Evolutionary conservation across 768 basidiomycete genomes (phyloP).

Genomic region (Boletellus ananas): DNA sequence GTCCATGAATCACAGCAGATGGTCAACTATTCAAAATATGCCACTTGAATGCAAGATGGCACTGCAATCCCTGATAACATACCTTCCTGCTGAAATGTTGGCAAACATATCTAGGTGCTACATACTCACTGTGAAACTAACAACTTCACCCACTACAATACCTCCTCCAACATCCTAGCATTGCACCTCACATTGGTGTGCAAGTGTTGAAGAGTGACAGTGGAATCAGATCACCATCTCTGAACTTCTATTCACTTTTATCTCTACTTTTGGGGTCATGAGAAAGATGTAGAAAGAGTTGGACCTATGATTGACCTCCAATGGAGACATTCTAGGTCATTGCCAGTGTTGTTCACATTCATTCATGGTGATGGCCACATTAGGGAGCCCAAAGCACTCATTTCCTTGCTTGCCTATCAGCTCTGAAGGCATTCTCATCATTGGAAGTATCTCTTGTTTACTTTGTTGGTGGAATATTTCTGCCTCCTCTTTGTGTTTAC

Average conservation of each 20-base stretch:
- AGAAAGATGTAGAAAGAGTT: neutral
- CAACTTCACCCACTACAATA: no score
- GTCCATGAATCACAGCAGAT: no score
- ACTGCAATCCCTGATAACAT: constrained; percentile 1
- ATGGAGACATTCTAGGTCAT: constrained; percentile 7
- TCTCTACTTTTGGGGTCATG: neutral
- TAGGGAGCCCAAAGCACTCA: neutral
- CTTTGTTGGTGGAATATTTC: constrained; percentile 6
- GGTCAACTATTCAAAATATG: no score
- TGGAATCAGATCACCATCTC: constrained; percentile 8
- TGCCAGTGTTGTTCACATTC: constrained; percentile 17
- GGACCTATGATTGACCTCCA: constrained; percentile 6
- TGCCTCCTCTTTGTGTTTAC: constrained; percentile 12
- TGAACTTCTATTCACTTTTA: constrained; percentile 21
- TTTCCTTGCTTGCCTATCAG: constrained; percentile 11
- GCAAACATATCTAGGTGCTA: constrained; percentile 9
- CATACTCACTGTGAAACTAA: neutral
- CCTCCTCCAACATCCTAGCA: neutral
- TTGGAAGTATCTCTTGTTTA: constrained; percentile 14
- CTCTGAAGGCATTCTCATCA: constrained; percentile 14
- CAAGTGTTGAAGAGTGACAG: constrained; percentile 15
- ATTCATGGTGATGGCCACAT: constrained; percentile 11
- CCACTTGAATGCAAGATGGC: no score
- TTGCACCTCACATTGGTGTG: constrained; percentile 18
- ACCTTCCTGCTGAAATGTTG: constrained; percentile 35